A percentile compares a stretch with the other conserved stretches of the same genome.
Evolutionary conservation across 169 alveolate species (phyloP).

Genomic region (Plasmodium berghei): DNA sequence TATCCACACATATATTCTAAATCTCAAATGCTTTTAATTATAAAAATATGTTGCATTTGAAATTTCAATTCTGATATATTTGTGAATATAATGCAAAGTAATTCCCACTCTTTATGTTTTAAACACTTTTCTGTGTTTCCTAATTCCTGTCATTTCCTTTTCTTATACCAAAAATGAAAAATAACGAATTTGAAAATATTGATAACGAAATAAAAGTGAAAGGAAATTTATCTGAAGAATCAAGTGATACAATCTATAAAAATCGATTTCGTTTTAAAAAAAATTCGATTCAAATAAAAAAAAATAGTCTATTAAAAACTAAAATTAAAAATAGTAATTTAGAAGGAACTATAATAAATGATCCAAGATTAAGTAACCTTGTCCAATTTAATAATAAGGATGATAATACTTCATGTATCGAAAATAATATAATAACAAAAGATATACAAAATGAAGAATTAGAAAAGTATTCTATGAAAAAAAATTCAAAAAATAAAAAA

Average conservation of each 20-base stretch:
- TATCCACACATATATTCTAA: too few relatives aligned
- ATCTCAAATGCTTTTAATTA: too few relatives aligned
- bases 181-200: not conserved
- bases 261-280: constrained; percentile 40
- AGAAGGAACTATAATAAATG: constrained; percentile 18
- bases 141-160: too few relatives aligned
- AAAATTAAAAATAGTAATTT: constrained; percentile 29
- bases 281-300: constrained; percentile 47
- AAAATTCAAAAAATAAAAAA: not conserved
- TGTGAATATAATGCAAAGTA: too few relatives aligned
- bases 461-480: not conserved
- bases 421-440: not conserved
- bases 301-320: constrained; percentile 27
- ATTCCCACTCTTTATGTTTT: too few relatives aligned
- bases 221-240: constrained; percentile 16
- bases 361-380: not conserved
- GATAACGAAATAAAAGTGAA: not conserved
- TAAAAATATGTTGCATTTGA: too few relatives aligned
- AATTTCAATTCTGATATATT: too few relatives aligned
- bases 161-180: not conserved
- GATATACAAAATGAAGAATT: not conserved
- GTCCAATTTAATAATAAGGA: not conserved
- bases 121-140: too few relatives aligned
- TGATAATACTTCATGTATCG: too few relatives aligned
- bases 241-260: constrained; percentile 50